Evolutionary conservation across 139 green algal species (phyloP).

Genomic region (Eudorina sp.): DNA sequence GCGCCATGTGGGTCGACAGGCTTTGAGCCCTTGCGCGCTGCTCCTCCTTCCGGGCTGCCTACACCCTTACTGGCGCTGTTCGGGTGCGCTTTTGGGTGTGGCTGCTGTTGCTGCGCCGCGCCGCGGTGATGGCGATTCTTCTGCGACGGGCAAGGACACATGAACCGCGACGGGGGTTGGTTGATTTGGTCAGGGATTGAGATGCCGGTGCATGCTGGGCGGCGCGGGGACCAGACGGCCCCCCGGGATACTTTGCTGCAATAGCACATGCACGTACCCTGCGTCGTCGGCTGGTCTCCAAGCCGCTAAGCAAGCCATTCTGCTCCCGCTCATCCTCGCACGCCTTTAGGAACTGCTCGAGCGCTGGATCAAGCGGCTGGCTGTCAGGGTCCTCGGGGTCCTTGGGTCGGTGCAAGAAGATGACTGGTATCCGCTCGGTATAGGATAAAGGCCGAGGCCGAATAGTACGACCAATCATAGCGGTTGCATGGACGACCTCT

Average conservation of each 20-base stretch:
- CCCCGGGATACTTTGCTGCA: too few species aligned
- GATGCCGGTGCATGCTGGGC: too few species aligned
- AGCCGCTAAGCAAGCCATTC: background rate
- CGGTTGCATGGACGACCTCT: slow-evolving; percentile 20
- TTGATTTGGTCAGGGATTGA: too few species aligned
- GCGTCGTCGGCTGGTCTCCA: slow-evolving; percentile 21
- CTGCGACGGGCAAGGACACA: background rate
- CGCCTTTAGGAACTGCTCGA: slow-evolving; percentile 35
- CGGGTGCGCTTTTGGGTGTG: background rate
- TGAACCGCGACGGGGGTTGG: too few species aligned
- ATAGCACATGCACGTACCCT: too few species aligned
- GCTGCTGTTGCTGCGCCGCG: background rate
- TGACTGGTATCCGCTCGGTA: slow-evolving; percentile 44
- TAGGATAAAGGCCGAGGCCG: slow-evolving; percentile 38
- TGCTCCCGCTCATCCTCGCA: slow-evolving; percentile 47
- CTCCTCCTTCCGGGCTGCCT: background rate
- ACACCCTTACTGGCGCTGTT: too few species aligned
- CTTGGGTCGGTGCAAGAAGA: slow-evolving; percentile 18
- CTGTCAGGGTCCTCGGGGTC: slow-evolving; percentile 1
- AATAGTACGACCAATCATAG: slow-evolving; percentile 27
- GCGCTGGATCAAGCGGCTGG: slow-evolving; percentile 24
- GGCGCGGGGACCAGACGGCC: too few species aligned
- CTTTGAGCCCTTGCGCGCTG: background rate
- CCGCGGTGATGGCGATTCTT: background rate
- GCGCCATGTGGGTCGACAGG: background rate